These are phyloP conservation scores for Botryotinia calthae DNA, from an alignment of 2,329 filamentous ascomycete species.

Conservation along the genomic window DNA sequence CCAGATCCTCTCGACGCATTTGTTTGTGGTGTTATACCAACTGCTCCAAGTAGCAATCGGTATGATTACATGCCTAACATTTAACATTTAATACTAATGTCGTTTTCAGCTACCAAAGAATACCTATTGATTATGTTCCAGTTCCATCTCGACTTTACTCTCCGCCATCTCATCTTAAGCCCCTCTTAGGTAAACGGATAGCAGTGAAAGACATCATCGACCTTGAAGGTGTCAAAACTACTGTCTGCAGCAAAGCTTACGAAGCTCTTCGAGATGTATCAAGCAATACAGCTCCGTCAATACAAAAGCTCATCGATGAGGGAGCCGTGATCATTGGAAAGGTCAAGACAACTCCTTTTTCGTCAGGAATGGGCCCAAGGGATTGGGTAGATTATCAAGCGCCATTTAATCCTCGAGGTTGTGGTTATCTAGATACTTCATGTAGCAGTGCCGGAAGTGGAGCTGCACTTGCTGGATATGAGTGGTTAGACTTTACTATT, in stretches of 20 bases:
- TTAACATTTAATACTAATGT: background rate
- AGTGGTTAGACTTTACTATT: constrained; percentile 49
- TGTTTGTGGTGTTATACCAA: constrained; percentile 9
- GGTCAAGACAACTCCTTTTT: constrained; percentile 49
- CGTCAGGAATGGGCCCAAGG: constrained; percentile 32
- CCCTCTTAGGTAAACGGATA: constrained; percentile 57
- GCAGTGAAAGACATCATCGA: constrained; percentile 63
- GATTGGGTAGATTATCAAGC: constrained; percentile 45
- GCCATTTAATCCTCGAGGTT: constrained; percentile 45
- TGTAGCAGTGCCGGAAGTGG: constrained; percentile 48
- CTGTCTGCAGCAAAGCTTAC: constrained; percentile 57
- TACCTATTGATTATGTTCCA: background rate
- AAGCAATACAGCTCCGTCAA: constrained; percentile 47
- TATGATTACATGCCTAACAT: background rate
- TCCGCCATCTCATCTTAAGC: constrained; percentile 28
- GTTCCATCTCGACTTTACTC: constrained; percentile 13
- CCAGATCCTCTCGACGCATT: constrained; percentile 13
- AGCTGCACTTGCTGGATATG: constrained; percentile 44
- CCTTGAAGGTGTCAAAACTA: constrained; percentile 54
- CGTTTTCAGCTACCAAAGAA: background rate
- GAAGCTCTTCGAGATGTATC: constrained; percentile 48
- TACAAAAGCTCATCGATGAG: constrained; percentile 54
- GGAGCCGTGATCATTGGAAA: constrained; percentile 57
- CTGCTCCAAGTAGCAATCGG: background rate
- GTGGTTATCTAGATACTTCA: constrained; percentile 46